These are phyloP conservation scores for Cutaneotrichosporon curvatum DNA, from an alignment of 1,284 basidiomycete genomes.

Conservation along the genomic window DNA sequence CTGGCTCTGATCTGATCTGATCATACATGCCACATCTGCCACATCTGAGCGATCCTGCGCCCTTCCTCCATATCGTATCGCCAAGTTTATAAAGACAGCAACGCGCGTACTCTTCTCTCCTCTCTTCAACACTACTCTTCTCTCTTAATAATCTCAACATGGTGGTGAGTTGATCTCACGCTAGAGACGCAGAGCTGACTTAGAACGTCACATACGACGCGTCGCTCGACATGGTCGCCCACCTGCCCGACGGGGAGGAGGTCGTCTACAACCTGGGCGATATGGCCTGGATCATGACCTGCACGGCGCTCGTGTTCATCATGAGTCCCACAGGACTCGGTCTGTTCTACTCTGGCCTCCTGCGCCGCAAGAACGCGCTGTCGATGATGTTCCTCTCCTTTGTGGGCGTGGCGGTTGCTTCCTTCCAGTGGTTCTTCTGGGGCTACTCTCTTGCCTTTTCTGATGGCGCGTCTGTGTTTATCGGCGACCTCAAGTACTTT, in stretches of 20 bases:
- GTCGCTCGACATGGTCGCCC: slow-evolving; percentile 42
- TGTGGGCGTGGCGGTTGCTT: slow-evolving; percentile 65
- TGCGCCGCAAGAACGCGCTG: slow-evolving; percentile 81
- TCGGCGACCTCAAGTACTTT: slow-evolving; percentile 12
- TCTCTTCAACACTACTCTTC: not conserved
- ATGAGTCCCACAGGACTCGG: slow-evolving; percentile 76
- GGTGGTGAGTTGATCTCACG: not conserved
- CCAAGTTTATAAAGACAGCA: no score
- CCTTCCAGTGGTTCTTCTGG: slow-evolving; percentile 50
- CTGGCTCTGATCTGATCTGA: no score
- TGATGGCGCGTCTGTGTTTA: slow-evolving; percentile 29
- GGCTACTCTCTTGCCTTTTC: slow-evolving; percentile 50
- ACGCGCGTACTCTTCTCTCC: no score
- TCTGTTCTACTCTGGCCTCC: slow-evolving; percentile 72
- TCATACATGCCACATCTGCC: not conserved
- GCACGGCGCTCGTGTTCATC: slow-evolving; percentile 8
- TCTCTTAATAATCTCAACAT: not conserved
- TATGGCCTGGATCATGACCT: slow-evolving; percentile 49
- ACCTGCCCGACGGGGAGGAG: slow-evolving; percentile 40
- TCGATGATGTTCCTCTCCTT: slow-evolving; percentile 85
- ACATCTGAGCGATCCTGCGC: no score
- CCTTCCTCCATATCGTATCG: no score
- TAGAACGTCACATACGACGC: slow-evolving; percentile 40
- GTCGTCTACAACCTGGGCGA: slow-evolving; percentile 51
- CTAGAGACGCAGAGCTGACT: no score